phyloP scores from a whole-genome alignment of 352 stramenopile species.

The Halophytophthora batemanensis region DNA sequence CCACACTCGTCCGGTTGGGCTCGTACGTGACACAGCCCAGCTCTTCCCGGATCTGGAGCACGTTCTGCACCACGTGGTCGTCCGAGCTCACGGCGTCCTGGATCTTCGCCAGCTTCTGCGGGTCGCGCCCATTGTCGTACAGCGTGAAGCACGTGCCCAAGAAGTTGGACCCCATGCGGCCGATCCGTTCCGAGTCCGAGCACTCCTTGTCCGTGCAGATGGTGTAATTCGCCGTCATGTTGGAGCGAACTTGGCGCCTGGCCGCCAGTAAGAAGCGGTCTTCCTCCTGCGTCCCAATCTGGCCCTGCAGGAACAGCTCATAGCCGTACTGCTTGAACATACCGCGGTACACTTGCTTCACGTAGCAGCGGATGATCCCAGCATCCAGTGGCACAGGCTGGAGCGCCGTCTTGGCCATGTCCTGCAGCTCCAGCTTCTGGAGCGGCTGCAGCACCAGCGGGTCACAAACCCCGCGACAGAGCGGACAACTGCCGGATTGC shows the following conservation, averaged over 20 bases:
- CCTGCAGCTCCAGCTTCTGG: slow-evolving; percentile 76
- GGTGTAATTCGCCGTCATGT: slow-evolving; percentile 97
- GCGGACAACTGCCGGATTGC: slow-evolving; percentile 76
- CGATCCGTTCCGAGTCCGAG: too few species aligned
- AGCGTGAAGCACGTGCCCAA: slow-evolving; percentile 97
- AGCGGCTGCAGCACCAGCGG: slow-evolving; percentile 79
- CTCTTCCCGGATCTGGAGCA: slow-evolving; percentile 83
- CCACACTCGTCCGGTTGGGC: slow-evolving; percentile 91
- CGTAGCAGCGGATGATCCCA: slow-evolving; percentile 86
- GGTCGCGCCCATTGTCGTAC: slow-evolving; percentile 93
- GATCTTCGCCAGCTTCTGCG: slow-evolving; percentile 85
- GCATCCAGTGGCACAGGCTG: slow-evolving; percentile 79
- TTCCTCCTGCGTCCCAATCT: slow-evolving; percentile 88
- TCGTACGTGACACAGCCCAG: slow-evolving; percentile 93
- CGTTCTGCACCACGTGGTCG: too few species aligned
- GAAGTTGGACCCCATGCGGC: slow-evolving; percentile 96
- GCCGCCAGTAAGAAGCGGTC: slow-evolving; percentile 95
- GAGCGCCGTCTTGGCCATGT: slow-evolving; percentile 75
- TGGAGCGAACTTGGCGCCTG: slow-evolving; percentile 98
- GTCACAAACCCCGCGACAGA: slow-evolving; percentile 80
- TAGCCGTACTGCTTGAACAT: slow-evolving; percentile 89
- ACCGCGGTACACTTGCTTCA: slow-evolving; percentile 84
- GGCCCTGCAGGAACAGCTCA: slow-evolving; percentile 78
- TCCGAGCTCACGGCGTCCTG: slow-evolving; percentile 75
- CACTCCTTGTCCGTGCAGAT: slow-evolving; percentile 94